Percentiles rank a stretch among this genome's conserved stretches.
phyloP scores from a whole-genome alignment of 2,329 filamentous ascomycete species.

The Arthroderma sp. region DNA sequence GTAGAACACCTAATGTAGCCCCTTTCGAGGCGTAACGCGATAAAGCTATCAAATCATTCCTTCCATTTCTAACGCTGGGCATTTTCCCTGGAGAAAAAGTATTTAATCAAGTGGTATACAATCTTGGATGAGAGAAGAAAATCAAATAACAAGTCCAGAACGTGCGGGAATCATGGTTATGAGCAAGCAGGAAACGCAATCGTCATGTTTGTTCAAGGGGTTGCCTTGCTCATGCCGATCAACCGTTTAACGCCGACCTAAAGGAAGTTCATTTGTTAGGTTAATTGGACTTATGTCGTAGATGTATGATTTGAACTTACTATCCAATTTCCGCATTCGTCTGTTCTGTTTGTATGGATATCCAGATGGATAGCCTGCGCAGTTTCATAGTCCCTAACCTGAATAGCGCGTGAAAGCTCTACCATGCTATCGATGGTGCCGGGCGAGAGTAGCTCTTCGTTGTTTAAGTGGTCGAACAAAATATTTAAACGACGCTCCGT shows the following conservation, averaged over 20 bases:
- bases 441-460: slow-evolving; percentile 73
- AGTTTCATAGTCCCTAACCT: slow-evolving; percentile 54
- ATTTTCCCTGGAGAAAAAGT: no score
- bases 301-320: slow-evolving; percentile 37
- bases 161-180: no score
- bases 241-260: slow-evolving; percentile 65
- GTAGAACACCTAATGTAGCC: no score
- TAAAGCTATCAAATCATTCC: no score
- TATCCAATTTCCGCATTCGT: slow-evolving; percentile 80
- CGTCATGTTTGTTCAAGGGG: slow-evolving; percentile 34
- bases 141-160: no score
- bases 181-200: no score
- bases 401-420: slow-evolving; percentile 48
- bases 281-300: background rate
- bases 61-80: no score
- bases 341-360: slow-evolving; percentile 61
- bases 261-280: slow-evolving; percentile 27
- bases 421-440: slow-evolving; percentile 45
- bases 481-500: slow-evolving; percentile 85
- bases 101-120: no score
- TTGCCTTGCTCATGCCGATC: slow-evolving; percentile 67
- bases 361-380: slow-evolving; percentile 59
- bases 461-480: slow-evolving; percentile 95
- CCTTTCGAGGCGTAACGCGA: no score
- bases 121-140: no score